Evolutionary conservation across 768 basidiomycete species (phyloP).

Genomic region (Crassisporium funariophilum): DNA sequence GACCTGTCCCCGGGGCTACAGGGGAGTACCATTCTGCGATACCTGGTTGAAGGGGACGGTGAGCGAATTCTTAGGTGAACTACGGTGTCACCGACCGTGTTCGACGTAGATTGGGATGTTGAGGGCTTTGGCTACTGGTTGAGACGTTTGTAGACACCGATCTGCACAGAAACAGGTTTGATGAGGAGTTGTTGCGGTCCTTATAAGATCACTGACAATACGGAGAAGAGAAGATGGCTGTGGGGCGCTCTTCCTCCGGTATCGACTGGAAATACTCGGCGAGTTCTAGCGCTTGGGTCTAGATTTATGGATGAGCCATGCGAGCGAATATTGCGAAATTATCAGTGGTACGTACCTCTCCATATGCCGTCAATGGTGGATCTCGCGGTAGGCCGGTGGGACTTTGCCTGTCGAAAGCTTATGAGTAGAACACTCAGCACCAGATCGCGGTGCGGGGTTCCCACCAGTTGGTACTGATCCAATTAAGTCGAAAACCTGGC

Average conservation of each 20-base stretch:
- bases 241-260: conserved; percentile 68
- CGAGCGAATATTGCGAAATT: conserved; percentile 7
- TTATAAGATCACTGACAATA: conserved; percentile 55
- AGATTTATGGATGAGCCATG: background rate
- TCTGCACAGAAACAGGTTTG: conserved; percentile 43
- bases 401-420: conserved; percentile 49
- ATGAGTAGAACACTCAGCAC: conserved; percentile 2
- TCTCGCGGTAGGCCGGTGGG: conserved; percentile 71
- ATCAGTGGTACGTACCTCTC: conserved; percentile 47
- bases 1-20: conserved; percentile 61
- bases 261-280: conserved; percentile 64
- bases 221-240: conserved; percentile 82
- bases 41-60: conserved; percentile 39
- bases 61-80: background rate
- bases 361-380: conserved; percentile 71
- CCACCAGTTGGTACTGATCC: conserved; percentile 68
- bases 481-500: conserved; percentile 75
- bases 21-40: conserved; percentile 82
- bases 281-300: conserved; percentile 77
- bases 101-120: conserved; percentile 75
- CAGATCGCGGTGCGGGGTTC: conserved; percentile 18
- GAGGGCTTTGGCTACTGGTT: conserved; percentile 63
- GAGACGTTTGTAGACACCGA: conserved; percentile 83
- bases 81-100: conserved; percentile 53
- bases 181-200: background rate